Conservation (phyloP, 2,329 filamentous ascomycete genomes). For the Stemphylium vesicarium region DNA sequence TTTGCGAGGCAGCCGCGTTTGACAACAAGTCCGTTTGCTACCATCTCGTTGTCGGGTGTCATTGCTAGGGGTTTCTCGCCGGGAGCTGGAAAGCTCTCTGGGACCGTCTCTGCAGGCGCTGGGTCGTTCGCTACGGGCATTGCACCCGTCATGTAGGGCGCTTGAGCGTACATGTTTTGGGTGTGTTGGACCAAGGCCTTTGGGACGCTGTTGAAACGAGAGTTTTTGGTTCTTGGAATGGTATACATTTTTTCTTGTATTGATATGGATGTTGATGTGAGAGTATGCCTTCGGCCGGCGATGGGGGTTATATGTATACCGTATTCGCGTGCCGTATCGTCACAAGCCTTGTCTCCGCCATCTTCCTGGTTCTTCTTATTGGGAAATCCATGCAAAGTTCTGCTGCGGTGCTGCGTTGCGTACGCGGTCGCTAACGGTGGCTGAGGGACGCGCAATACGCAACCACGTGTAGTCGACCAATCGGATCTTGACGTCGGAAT, state of each 20-base stretch:
- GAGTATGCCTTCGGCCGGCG: background rate
- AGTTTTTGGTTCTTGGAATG: too few relatives aligned
- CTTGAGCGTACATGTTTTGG: too few relatives aligned
- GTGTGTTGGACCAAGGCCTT: too few relatives aligned
- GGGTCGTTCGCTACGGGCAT: too few relatives aligned
- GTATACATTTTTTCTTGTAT: too few relatives aligned
- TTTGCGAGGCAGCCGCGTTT: constrained; percentile 10
- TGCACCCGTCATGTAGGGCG: too few relatives aligned
- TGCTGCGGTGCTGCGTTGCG: constrained; percentile 2
- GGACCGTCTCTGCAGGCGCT: too few relatives aligned
- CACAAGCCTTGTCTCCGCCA: background rate
- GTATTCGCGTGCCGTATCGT: background rate
- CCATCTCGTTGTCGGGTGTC: too few relatives aligned
- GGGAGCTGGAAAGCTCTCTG: background rate
- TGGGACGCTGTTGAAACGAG: too few relatives aligned
- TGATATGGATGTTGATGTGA: too few relatives aligned
- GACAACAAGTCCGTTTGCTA: too few relatives aligned
- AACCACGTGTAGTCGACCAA: constrained; percentile 6
- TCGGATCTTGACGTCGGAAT: background rate
- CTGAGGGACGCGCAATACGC: constrained; percentile 4
- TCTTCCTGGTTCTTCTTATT: background rate
- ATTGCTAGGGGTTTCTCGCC: background rate
- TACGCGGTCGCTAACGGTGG: constrained; percentile 2
- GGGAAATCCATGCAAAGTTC: background rate
- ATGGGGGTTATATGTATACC: background rate